A percentile compares a stretch with the other conserved stretches of the same genome.
phyloP scores from a whole-genome alignment of 139 green algal species.

The Mesotaenium endlicherianum region DNA sequence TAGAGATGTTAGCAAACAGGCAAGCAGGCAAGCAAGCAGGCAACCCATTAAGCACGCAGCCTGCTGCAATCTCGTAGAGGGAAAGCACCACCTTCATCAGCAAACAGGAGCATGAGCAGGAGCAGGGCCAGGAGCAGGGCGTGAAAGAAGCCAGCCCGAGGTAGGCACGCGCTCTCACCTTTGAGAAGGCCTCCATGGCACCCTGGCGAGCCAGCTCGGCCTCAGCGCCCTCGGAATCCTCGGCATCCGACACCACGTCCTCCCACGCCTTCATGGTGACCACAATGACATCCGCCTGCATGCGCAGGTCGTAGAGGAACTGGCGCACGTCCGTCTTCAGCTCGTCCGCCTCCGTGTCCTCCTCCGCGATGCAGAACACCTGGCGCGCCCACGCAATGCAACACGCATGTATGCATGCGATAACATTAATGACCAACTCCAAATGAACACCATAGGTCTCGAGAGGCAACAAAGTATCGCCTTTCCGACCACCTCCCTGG shows the following conservation, averaged over 20 bases:
- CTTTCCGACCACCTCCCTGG: background rate
- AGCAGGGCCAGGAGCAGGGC: background rate
- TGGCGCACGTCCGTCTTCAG: constrained; percentile 52
- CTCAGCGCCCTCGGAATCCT: constrained; percentile 16
- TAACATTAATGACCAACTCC: background rate
- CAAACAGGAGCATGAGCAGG: background rate
- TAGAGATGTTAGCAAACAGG: too few relatives aligned
- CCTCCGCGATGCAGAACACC: constrained; percentile 56
- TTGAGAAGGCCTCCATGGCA: constrained; percentile 38
- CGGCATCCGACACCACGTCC: constrained; percentile 30
- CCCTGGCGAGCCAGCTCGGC: constrained; percentile 25
- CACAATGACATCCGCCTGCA: constrained; percentile 54
- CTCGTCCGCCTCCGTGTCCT: constrained; percentile 42
- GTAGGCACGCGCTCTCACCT: background rate
- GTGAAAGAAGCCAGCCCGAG: background rate
- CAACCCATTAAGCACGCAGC: too few relatives aligned
- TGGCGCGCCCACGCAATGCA: background rate
- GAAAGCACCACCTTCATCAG: background rate
- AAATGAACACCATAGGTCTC: too few relatives aligned
- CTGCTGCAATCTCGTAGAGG: background rate
- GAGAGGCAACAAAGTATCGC: too few relatives aligned
- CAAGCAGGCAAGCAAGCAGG: too few relatives aligned
- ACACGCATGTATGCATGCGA: background rate
- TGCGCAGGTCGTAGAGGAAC: constrained; percentile 57
- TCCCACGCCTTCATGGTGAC: constrained; percentile 52